Evolutionary conservation across 1,284 basidiomycete species (phyloP).

Genomic region (Heterobasidion occidentale): DNA sequence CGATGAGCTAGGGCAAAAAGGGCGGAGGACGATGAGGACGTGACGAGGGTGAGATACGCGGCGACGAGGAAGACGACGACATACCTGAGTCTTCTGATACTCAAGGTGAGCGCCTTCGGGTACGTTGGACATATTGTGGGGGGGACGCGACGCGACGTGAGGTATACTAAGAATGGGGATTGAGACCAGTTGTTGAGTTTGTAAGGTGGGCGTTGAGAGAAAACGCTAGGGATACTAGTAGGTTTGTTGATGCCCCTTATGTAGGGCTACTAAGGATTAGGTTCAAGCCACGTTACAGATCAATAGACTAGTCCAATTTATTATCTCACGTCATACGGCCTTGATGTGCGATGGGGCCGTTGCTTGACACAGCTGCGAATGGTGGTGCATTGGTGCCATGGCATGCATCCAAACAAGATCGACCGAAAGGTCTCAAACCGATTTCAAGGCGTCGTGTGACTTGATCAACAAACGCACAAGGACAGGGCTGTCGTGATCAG

Average conservation of each 20-base stretch:
- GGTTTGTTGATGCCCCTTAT: neutral
- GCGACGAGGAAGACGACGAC: conserved; percentile 12
- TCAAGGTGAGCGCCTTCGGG: conserved; percentile 34
- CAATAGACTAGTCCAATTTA: neutral
- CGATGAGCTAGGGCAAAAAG: conserved; percentile 34
- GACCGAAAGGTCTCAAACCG: too few species aligned
- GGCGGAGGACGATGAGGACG: conserved; percentile 1
- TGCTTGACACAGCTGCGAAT: too few species aligned
- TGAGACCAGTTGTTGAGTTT: conserved; percentile 3
- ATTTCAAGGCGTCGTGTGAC: too few species aligned
- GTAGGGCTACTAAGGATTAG: conserved; percentile 4
- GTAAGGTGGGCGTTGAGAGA: conserved; percentile 1
- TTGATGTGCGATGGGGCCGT: too few species aligned
- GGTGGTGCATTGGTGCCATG: too few species aligned
- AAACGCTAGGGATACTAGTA: neutral
- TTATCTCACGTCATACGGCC: neutral
- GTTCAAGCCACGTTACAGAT: conserved; percentile 5
- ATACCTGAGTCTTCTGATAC: conserved; percentile 38
- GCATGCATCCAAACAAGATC: too few species aligned
- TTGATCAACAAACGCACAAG: neutral
- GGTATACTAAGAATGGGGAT: neutral
- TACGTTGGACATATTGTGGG: conserved; percentile 26
- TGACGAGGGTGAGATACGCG: conserved; percentile 3
- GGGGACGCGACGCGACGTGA: conserved; percentile 22
- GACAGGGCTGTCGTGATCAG: neutral